Base-by-base conservation (phyloP, 1,139 yeast genomes). In the Suhomyces kunorum region DNA sequence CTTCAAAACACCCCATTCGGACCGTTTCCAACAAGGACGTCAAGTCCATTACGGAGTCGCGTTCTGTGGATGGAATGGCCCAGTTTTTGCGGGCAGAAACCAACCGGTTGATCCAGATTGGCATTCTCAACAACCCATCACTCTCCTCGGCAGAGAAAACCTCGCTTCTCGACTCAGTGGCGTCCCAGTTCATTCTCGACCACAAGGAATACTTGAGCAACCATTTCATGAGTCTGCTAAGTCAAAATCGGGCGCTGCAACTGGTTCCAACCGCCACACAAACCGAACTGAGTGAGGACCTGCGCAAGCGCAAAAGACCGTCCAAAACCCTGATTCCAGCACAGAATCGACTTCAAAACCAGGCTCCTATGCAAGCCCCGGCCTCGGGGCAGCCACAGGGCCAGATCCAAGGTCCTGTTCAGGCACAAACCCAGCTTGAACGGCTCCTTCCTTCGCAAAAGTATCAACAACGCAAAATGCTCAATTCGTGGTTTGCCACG, bases 171-270 rank as follows among this genome's bases (percentile, higher is more conserved):
- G 63, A 58, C 39, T 46, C 58, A 9, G 55, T 62, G 27, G 45
- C 60, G 4, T 50, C 58, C 4, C 64, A 58, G 38, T 47, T 63
- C n/a, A 41, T 58, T 12, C 39, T 47, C 12, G 67, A 63, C 40
- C 59, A 58, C 38, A 52, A 55, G 32, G 46, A 43, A 13, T 34
- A 41, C 11, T 45, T 49, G 18, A 48, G 49, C 24, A 46, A 34
- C 14, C 40, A 40, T 12, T 48, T 50, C 29, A 35, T 48, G 28
- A 45, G 42, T 12, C 49, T 42, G 34, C 36, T 49, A 9, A 44
- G 42, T 15, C 36, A 37, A 13, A 43, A 37, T 12, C 31, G 32
- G 17, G 26, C 26, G n/a, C 17, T 16, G 9, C 20, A 25, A 23
- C 15, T 30, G 13, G 16, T 11, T 11, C 24, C 9, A 18, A 15